Evolutionary conservation across 2,329 filamentous ascomycete genomes (phyloP), one percentile per base, ranked within the genome.

Genomic region (Davidsoniella neocaledoniae): DNA sequence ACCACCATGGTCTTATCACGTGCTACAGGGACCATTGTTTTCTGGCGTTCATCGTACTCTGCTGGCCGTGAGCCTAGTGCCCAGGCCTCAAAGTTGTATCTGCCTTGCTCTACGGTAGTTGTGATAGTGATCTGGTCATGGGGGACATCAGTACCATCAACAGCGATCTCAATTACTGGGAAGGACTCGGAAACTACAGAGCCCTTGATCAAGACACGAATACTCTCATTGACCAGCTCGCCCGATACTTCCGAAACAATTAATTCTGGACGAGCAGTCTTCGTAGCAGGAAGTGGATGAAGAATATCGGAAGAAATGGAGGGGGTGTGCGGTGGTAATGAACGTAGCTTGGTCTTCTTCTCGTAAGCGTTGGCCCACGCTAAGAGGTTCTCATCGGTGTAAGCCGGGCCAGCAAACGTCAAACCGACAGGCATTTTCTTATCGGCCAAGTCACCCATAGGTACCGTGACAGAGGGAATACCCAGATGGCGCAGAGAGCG

Each of bases 401-500:
- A 71, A 1, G 68, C 70, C 33, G 64, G 69, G 0, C 67, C 68
- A 0, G 67, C 69, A 56, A 77, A 74, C 0, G 71, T 74, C 9
- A 76, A 54, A 23, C 71, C 71, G 0, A 75, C 63, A 0, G 73
- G 73, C 67, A 77, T 73, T 1, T 57, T 54, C 43, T 63, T 69
- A 7, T 66, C 61, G 1, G 54, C 56, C 61, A 74, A 64, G 1
- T 64, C 51, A 0, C 73, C 73, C 73, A 76, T 76, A 0, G 71
- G 67, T 0, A 75, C 69, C 0, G 65, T 70, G 2, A 77, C 64
- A 0, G 69, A 72, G 0, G 74, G 74, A 0, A 77, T 65, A 0
- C 74, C 73, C 2, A 76, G 61, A 49, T 77, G 73, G 9, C 72
- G 62, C 1, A 77, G 60, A 0, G 68, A 69, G 1, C 71, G 61